phyloP scores from a whole-genome alignment of 2,329 filamentous ascomycete species.

The Fusarium subglutinans region DNA sequence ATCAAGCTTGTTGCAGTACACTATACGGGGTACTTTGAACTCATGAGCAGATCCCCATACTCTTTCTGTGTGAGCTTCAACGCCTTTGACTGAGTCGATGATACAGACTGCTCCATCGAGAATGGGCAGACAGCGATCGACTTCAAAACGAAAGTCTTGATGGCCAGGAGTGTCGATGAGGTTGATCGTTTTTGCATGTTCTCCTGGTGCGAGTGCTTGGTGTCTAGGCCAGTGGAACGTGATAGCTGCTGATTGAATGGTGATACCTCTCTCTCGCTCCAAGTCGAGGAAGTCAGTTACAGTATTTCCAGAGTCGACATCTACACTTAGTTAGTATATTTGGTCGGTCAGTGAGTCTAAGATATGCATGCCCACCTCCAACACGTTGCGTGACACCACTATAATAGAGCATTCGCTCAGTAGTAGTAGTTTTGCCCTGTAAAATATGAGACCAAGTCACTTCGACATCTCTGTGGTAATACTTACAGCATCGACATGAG shows the following conservation, averaged over 20 bases:
- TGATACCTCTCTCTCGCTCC: slow-evolving; percentile 91
- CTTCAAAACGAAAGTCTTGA: slow-evolving; percentile 97
- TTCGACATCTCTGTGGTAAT: too few relatives aligned
- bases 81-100: slow-evolving; percentile 89
- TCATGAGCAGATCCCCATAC: slow-evolving; percentile 92
- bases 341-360: background rate
- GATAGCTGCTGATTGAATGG: slow-evolving; percentile 96
- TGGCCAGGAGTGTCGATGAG: slow-evolving; percentile 94
- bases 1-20: slow-evolving; percentile 83
- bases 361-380: slow-evolving; percentile 62
- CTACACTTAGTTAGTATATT: slow-evolving; percentile 50
- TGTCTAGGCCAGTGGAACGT: slow-evolving; percentile 90
- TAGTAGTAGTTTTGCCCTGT: slow-evolving; percentile 94
- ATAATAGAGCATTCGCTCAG: slow-evolving; percentile 98
- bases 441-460: slow-evolving; percentile 1
- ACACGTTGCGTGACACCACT: slow-evolving; percentile 88
- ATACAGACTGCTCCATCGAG: slow-evolving; percentile 93
- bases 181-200: slow-evolving; percentile 76
- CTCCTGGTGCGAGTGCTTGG: slow-evolving; percentile 51
- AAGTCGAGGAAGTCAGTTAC: slow-evolving; percentile 97
- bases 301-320: slow-evolving; percentile 96
- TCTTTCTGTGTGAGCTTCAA: slow-evolving; percentile 96
- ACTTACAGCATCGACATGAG: slow-evolving; percentile 89
- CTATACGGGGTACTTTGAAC: slow-evolving; percentile 82
- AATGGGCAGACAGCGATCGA: slow-evolving; percentile 87